phyloP scores from a whole-genome alignment of 495 filamentous ascomycete genomes.

The Daldinia decipiens region DNA sequence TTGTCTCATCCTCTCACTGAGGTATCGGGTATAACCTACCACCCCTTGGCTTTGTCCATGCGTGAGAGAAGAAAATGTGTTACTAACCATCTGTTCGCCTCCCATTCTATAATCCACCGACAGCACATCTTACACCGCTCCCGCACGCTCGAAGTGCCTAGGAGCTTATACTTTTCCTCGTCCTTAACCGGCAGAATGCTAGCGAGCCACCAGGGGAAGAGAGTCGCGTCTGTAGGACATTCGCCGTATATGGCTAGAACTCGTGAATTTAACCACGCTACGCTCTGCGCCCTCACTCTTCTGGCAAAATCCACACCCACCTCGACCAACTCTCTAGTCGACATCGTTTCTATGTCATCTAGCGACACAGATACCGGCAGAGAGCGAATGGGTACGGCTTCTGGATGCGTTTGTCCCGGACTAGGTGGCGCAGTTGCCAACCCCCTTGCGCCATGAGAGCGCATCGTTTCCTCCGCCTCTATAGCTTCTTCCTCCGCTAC shows the following conservation, averaged over 20 bases:
- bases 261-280: constrained; percentile 76
- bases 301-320: constrained; percentile 72
- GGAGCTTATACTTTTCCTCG: constrained; percentile 79
- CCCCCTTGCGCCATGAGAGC: constrained; percentile 31
- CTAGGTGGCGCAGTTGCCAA: constrained; percentile 25
- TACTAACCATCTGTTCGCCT: constrained; percentile 77
- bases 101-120: constrained; percentile 77
- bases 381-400: constrained; percentile 11
- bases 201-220: constrained; percentile 93
- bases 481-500: constrained; percentile 80
- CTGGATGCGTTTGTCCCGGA: constrained; percentile 1
- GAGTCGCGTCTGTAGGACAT: constrained; percentile 75
- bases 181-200: constrained; percentile 80
- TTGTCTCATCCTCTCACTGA: not conserved
- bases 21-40: constrained; percentile 1
- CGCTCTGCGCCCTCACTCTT: constrained; percentile 70
- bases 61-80: constrained; percentile 6
- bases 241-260: constrained; percentile 80
- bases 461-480: constrained; percentile 69
- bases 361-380: constrained; percentile 28
- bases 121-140: constrained; percentile 83
- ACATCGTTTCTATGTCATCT: constrained; percentile 66
- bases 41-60: not conserved
- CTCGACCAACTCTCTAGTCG: constrained; percentile 75
- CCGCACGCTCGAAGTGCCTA: constrained; percentile 76